phyloP scores from a whole-genome alignment of 345 rosid genomes.

The Eucalyptus cloeziana region DNA sequence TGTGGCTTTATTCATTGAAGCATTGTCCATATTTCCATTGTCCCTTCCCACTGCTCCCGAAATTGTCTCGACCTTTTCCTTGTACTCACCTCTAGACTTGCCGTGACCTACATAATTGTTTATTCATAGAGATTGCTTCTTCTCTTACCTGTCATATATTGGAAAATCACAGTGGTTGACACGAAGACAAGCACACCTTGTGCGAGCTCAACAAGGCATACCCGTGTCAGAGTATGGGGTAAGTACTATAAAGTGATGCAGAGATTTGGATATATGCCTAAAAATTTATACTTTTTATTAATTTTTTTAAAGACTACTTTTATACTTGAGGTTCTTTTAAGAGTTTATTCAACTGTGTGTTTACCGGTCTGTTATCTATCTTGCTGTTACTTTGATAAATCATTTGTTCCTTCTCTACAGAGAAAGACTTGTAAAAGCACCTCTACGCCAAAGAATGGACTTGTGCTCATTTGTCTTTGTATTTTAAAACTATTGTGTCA shows the following conservation, averaged over 20 bases:
- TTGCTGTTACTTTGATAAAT: not conserved
- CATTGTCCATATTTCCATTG: not conserved
- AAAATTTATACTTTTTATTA: not conserved
- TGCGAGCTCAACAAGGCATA: conserved; percentile 95
- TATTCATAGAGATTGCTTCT: not conserved
- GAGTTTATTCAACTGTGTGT: not conserved
- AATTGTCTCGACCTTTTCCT: not conserved
- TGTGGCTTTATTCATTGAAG: not conserved
- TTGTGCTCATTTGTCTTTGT: not conserved
- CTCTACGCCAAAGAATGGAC: not conserved
- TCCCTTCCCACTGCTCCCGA: not conserved
- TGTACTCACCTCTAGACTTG: not conserved
- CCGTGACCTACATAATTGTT: not conserved
- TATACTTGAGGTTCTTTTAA: not conserved
- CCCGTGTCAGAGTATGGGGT: conserved; percentile 96
- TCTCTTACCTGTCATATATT: not conserved
- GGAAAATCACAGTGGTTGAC: conserved; percentile 51
- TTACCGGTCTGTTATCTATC: not conserved
- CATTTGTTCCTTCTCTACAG: not conserved
- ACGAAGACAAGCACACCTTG: conserved; percentile 69
- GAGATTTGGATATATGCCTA: not conserved
- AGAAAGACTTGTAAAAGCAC: not conserved
- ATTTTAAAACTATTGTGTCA: not conserved
- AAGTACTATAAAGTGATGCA: not conserved
- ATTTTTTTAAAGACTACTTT: not conserved